phyloP scores from a whole-genome alignment of 805 yeast genomes.

The Limtongia smithiae region DNA sequence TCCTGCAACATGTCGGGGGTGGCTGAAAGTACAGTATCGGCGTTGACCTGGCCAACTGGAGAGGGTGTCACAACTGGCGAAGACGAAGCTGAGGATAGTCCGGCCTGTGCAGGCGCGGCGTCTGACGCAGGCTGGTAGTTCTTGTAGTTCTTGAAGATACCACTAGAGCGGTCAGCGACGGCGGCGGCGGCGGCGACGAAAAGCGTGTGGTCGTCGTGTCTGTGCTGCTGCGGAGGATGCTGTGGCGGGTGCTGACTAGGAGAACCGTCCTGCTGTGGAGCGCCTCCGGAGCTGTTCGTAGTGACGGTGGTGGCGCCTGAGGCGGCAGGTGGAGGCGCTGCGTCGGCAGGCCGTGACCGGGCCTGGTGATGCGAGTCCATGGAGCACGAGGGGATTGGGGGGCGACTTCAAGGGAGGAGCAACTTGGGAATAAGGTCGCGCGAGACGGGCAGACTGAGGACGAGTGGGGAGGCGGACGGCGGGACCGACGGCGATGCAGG shows the following conservation, averaged over 20 bases:
- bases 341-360: background rate
- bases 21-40: too few species aligned
- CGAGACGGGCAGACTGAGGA: background rate
- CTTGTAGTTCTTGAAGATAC: background rate
- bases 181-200: conserved; percentile 12
- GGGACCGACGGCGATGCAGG: background rate
- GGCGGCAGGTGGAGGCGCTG: conserved; percentile 8
- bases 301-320: background rate
- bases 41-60: background rate
- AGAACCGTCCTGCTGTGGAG: background rate
- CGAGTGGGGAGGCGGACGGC: background rate
- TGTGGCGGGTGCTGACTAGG: conserved; percentile 2
- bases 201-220: conserved; percentile 13
- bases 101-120: background rate
- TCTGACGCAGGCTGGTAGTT: background rate
- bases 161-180: conserved; percentile 8
- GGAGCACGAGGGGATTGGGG: background rate
- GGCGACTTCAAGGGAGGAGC: background rate
- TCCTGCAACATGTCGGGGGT: background rate
- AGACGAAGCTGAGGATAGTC: background rate
- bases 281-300: background rate
- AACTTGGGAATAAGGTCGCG: background rate
- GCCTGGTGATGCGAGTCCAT: conserved; percentile 6
- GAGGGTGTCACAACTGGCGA: background rate
- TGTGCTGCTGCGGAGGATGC: conserved; percentile 11